A percentile compares a stretch with the other conserved stretches of the same genome.
These are phyloP conservation scores for Coemansia sp. DNA, from an alignment of 192 early-diverging fungal species.

Conservation along the genomic window DNA sequence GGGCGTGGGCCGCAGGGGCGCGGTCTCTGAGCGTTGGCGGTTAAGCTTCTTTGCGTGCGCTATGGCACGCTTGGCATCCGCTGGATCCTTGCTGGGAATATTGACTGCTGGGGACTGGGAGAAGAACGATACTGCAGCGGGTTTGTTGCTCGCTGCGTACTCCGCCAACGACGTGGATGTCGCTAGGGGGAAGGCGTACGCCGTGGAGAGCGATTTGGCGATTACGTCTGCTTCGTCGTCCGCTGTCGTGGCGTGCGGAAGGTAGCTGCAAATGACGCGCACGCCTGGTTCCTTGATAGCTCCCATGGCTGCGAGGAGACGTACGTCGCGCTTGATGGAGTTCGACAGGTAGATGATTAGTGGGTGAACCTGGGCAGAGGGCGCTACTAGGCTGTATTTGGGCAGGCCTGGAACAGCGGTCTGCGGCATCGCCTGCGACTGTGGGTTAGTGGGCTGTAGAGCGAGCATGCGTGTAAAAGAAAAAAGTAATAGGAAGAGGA, in stretches of 20 bases:
- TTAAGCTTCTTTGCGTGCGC: slow-evolving; percentile 34
- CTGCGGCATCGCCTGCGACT: slow-evolving; percentile 19
- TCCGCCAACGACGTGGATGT: not conserved
- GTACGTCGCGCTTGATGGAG: slow-evolving; percentile 55
- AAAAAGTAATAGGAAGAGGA: not conserved
- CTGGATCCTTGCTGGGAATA: slow-evolving; percentile 20
- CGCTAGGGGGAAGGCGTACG: slow-evolving; percentile 6
- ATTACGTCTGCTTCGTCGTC: slow-evolving; percentile 25
- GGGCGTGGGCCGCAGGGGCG: slow-evolving; percentile 32
- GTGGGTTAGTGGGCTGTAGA: slow-evolving; percentile 22
- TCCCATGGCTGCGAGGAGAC: slow-evolving; percentile 51
- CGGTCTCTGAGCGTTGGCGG: slow-evolving; percentile 55
- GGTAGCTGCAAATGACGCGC: slow-evolving; percentile 46
- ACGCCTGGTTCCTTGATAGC: slow-evolving; percentile 38
- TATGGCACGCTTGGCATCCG: slow-evolving; percentile 11
- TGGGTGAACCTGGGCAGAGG: slow-evolving; percentile 17
- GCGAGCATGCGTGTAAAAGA: slow-evolving; percentile 23
- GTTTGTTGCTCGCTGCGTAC: slow-evolving; percentile 8
- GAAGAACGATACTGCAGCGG: slow-evolving; percentile 10
- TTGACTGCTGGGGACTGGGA: slow-evolving; percentile 9
- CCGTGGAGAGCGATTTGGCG: slow-evolving; percentile 4
- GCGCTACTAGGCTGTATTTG: slow-evolving; percentile 34
- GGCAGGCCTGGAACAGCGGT: slow-evolving; percentile 15
- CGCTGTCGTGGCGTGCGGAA: slow-evolving; percentile 25
- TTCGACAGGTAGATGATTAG: slow-evolving; percentile 46